These are phyloP conservation scores for Spiraea crenata DNA, from an alignment of 331 rosid genomes.

Conservation along the genomic window DNA sequence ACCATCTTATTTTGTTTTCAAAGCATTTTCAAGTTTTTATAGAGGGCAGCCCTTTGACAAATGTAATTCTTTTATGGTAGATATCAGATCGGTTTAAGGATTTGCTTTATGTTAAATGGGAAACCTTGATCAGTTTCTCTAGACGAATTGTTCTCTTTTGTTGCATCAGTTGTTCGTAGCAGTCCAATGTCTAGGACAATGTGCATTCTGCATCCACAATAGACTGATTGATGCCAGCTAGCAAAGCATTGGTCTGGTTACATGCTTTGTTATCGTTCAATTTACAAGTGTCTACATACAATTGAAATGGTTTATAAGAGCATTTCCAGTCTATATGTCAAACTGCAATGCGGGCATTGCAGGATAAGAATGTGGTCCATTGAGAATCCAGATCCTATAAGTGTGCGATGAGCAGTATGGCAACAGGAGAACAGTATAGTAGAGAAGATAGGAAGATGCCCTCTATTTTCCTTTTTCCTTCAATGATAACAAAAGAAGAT, in stretches of 20 bases:
- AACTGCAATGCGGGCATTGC: too few species aligned
- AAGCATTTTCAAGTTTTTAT: conserved; percentile 22
- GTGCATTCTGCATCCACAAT: background rate
- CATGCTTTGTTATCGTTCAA: too few species aligned
- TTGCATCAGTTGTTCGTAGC: background rate
- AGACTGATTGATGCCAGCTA: background rate
- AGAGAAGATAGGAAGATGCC: background rate
- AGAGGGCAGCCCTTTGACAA: conserved; percentile 22
- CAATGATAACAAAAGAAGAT: background rate
- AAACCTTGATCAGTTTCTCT: background rate
- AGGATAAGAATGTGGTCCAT: too few species aligned
- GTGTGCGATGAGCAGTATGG: too few species aligned
- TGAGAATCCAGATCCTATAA: too few species aligned
- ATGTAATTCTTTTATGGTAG: conserved; percentile 21
- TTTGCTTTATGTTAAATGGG: conserved; percentile 9
- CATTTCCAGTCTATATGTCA: too few species aligned
- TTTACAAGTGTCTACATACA: too few species aligned
- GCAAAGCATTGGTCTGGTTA: too few species aligned
- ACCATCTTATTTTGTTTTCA: conserved; percentile 22
- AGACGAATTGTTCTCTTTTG: background rate
- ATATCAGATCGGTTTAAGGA: conserved; percentile 20
- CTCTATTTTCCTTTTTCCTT: background rate
- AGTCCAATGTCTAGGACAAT: background rate
- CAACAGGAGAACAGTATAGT: background rate
- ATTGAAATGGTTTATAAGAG: too few species aligned